Evolutionary conservation across 1,139 yeast species (phyloP).

Genomic region (Taphrina sp.): DNA sequence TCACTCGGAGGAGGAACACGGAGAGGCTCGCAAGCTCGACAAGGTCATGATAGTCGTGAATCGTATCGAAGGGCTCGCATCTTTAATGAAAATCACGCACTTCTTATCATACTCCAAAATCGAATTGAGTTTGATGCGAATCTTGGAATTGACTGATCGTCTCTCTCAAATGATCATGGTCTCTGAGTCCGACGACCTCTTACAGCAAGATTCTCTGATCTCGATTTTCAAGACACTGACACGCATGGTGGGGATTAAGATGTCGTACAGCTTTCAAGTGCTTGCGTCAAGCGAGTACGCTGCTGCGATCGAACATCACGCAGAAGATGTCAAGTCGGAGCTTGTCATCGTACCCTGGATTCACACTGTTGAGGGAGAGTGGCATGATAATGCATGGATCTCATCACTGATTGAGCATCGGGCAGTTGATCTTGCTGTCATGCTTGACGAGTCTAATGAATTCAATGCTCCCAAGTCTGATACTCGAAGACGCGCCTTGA

Average conservation of each 20-base stretch:
- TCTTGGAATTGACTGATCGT: constrained; percentile 36
- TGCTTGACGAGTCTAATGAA: constrained; percentile 22
- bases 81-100: constrained; percentile 32
- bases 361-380: constrained; percentile 28
- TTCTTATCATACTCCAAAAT: constrained; percentile 16
- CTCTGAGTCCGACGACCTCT: constrained; percentile 33
- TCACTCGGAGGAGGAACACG: not conserved
- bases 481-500: constrained; percentile 19
- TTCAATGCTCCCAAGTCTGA: not conserved
- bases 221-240: constrained; percentile 32
- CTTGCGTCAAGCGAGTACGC: constrained; percentile 32
- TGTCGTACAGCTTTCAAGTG: constrained; percentile 33
- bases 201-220: constrained; percentile 33
- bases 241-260: constrained; percentile 19
- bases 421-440: constrained; percentile 16
- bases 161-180: constrained; percentile 34
- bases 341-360: constrained; percentile 35
- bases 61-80: constrained; percentile 33
- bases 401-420: constrained; percentile 19
- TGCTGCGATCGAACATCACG: constrained; percentile 13
- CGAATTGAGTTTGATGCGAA: constrained; percentile 26
- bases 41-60: constrained; percentile 29
- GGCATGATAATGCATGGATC: constrained; percentile 18
- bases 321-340: constrained; percentile 23
- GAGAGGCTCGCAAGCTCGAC: not conserved